Percentiles rank a stretch among this genome's conserved stretches.
Conservation (phyloP, 257 asterid species). For the Capsicum rhomboideum region DNA sequence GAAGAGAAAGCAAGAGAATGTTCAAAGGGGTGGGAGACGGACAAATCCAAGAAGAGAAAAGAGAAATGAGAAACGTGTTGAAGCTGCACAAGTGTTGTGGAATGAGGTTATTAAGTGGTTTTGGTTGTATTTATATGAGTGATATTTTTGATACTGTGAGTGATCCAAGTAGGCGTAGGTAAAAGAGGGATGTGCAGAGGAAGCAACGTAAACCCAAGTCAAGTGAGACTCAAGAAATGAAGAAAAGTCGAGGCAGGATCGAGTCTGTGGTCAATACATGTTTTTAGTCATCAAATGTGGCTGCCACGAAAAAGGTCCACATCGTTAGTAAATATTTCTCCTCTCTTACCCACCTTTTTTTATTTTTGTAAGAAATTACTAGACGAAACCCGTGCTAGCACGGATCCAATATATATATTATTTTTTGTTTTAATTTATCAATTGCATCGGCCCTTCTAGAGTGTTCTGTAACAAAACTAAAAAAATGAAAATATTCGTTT, state of each 20-base stretch:
- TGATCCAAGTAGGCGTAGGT: too few species aligned
- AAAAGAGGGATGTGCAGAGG: background rate
- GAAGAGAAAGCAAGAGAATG: background rate
- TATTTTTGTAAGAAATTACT: too few species aligned
- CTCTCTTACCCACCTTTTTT: too few species aligned
- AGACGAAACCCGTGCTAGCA: too few species aligned
- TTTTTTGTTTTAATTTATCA: too few species aligned
- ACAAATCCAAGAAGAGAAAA: background rate
- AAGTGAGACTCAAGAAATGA: background rate
- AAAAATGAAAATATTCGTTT: too few species aligned
- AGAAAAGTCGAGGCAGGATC: background rate
- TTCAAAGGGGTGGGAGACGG: background rate
- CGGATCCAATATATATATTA: too few species aligned
- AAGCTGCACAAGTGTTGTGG: background rate
- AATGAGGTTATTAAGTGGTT: background rate
- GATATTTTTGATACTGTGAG: background rate
- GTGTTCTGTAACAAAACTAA: too few species aligned
- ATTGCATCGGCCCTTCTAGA: too few species aligned
- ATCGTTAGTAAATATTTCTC: too few species aligned
- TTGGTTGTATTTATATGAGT: background rate
- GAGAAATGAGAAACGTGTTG: background rate
- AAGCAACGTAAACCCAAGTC: background rate
- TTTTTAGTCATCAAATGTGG: background rate
- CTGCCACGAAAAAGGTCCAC: background rate
- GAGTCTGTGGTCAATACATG: background rate